A percentile compares a stretch with the other conserved stretches of the same genome.
These are phyloP conservation scores for Terfezia boudieri DNA, from an alignment of 495 filamentous ascomycete genomes.

Conservation along the genomic window DNA sequence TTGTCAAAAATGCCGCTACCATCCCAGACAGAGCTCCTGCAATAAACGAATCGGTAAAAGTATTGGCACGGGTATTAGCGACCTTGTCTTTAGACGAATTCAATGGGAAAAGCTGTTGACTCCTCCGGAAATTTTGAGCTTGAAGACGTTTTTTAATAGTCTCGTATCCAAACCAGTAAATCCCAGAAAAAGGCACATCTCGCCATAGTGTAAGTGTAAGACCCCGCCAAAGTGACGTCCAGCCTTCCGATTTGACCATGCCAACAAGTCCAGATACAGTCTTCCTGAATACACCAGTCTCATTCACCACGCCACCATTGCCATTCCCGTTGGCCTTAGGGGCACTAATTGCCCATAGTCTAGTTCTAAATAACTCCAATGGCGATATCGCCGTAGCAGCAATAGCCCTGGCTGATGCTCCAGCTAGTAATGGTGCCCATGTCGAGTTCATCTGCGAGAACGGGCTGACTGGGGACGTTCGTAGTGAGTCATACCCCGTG, in stretches of 20 bases:
- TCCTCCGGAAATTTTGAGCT: background rate
- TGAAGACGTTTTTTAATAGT: constrained; percentile 24
- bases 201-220: constrained; percentile 84
- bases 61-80: constrained; percentile 35
- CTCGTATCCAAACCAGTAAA: constrained; percentile 98
- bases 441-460: constrained; percentile 33
- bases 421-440: constrained; percentile 62
- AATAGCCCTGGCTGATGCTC: constrained; percentile 48
- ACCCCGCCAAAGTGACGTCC: constrained; percentile 76
- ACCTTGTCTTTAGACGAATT: constrained; percentile 24
- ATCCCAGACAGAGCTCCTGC: constrained; percentile 65
- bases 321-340: background rate
- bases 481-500: constrained; percentile 91
- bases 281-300: constrained; percentile 34
- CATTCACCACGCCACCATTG: constrained; percentile 29
- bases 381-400: constrained; percentile 71
- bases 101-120: constrained; percentile 3
- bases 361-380: constrained; percentile 84
- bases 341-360: constrained; percentile 56
- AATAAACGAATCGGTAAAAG: constrained; percentile 71
- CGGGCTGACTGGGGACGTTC: constrained; percentile 44
- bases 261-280: constrained; percentile 52
- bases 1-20: constrained; percentile 71
- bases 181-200: constrained; percentile 85
- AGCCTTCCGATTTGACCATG: constrained; percentile 58